Percentiles rank a stretch among this genome's conserved stretches.
These are phyloP conservation scores for Ceriops zippeliana DNA, from an alignment of 345 rosid genomes.

Conservation along the genomic window DNA sequence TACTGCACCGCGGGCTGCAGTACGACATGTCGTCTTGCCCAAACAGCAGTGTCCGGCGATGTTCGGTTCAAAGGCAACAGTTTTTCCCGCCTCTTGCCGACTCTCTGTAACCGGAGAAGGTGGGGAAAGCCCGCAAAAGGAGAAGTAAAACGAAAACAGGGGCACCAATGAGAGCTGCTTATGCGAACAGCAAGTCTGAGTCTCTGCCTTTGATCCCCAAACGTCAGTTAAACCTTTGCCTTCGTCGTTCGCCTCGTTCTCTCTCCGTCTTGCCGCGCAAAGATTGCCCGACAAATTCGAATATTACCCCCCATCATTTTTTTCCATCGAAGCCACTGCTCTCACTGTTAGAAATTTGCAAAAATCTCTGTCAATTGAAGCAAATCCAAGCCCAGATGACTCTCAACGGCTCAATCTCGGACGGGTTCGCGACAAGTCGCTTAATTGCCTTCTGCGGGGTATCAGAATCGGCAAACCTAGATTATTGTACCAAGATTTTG, in stretches of 20 bases:
- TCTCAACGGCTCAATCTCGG: slow-evolving; percentile 44
- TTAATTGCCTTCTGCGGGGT: slow-evolving; percentile 59
- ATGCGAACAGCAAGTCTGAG: slow-evolving; percentile 21
- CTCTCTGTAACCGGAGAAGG: not conserved
- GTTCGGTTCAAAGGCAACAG: no score
- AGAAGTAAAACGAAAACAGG: no score
- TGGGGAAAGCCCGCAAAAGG: no score
- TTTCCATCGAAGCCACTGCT: slow-evolving; percentile 58
- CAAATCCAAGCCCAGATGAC: slow-evolving; percentile 72
- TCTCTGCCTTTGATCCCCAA: slow-evolving; percentile 22
- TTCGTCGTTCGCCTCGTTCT: slow-evolving; percentile 21
- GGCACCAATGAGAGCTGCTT: slow-evolving; percentile 37
- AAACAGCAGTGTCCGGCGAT: no score
- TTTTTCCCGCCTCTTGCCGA: no score
- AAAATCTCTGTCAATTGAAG: slow-evolving; percentile 51
- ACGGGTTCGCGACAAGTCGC: slow-evolving; percentile 60
- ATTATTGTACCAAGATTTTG: slow-evolving; percentile 53
- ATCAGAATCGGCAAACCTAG: slow-evolving; percentile 55
- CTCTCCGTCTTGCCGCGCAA: slow-evolving; percentile 45
- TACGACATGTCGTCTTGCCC: no score
- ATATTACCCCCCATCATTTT: slow-evolving; percentile 34
- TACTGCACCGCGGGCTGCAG: no score
- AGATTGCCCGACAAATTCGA: slow-evolving; percentile 38
- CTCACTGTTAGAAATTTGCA: slow-evolving; percentile 52
- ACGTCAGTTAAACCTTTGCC: slow-evolving; percentile 19